A percentile compares a stretch with the other conserved stretches of the same genome.
These are phyloP conservation scores for Rosa multiflora DNA, from an alignment of 306 rosid species.

Conservation along the genomic window DNA sequence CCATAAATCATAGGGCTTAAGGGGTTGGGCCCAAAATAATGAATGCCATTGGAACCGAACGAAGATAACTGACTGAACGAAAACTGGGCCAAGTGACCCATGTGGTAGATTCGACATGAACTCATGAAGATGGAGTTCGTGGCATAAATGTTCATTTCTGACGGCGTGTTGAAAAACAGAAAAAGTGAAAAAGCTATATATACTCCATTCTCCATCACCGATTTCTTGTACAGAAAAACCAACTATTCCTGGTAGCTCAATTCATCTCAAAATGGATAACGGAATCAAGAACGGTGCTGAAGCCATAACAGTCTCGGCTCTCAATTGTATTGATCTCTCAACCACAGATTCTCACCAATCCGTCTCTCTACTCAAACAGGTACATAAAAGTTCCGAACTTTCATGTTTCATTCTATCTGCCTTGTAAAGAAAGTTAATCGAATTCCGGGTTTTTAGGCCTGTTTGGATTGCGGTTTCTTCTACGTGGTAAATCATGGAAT, in stretches of 20 bases:
- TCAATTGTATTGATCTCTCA: constrained; percentile 75
- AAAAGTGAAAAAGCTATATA: background rate
- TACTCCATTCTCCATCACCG: background rate
- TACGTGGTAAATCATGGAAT: constrained; percentile 85
- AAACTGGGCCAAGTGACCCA: too few species aligned
- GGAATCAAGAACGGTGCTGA: constrained; percentile 24
- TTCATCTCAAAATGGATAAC: constrained; percentile 44
- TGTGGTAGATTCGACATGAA: too few species aligned
- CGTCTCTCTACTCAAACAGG: constrained; percentile 77
- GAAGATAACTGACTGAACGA: too few species aligned
- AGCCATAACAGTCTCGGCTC: constrained; percentile 39
- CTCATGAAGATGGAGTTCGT: too few species aligned
- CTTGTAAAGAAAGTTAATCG: background rate
- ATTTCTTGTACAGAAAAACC: background rate
- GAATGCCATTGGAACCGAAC: too few species aligned
- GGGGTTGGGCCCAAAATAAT: too few species aligned
- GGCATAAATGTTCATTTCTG: background rate
- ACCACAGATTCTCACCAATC: constrained; percentile 55
- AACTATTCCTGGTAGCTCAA: background rate
- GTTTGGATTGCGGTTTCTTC: constrained; percentile 95
- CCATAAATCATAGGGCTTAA: too few species aligned
- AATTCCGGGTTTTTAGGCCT: constrained; percentile 51
- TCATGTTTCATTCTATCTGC: background rate
- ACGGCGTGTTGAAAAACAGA: too few species aligned
- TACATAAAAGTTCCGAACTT: constrained; percentile 6